phyloP scores from a whole-genome alignment of 139 green algal species.

The Deuterostichococcus epilithicus region DNA sequence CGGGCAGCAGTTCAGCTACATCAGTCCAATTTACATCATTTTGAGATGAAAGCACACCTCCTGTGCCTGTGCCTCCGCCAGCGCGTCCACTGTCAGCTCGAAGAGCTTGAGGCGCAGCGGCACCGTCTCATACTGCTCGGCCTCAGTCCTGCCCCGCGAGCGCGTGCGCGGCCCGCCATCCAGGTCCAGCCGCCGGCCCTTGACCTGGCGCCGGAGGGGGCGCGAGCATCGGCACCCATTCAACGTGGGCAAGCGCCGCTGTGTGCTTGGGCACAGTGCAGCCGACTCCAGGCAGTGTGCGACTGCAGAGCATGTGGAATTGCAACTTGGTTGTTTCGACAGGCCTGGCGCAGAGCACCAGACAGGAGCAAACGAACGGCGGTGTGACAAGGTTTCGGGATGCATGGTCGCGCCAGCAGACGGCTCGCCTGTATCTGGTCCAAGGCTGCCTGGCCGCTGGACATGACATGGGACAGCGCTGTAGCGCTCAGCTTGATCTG shows the following conservation, averaged over 20 bases:
- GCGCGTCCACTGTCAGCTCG: slow-evolving; percentile 39
- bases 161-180: slow-evolving; percentile 49
- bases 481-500: slow-evolving; percentile 56
- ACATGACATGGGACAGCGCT: slow-evolving; percentile 50
- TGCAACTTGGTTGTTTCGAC: no score
- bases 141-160: slow-evolving; percentile 14
- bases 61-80: slow-evolving; percentile 7
- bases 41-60: not conserved
- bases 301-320: not conserved
- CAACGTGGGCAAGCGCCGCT: no score
- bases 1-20: not conserved
- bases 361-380: no score
- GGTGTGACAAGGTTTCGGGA: no score
- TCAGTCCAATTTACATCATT: not conserved
- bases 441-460: slow-evolving; percentile 30
- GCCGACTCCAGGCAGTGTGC: no score
- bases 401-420: not conserved
- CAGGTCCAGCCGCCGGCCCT: slow-evolving; percentile 48
- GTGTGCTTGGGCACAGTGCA: no score
- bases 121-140: slow-evolving; percentile 46
- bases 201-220: slow-evolving; percentile 34
- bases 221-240: no score
- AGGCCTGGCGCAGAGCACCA: no score
- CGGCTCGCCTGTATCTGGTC: slow-evolving; percentile 30
- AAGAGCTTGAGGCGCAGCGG: slow-evolving; percentile 42